Conservation (phyloP, 2,329 filamentous ascomycete species). For the Exophiala sideris region DNA sequence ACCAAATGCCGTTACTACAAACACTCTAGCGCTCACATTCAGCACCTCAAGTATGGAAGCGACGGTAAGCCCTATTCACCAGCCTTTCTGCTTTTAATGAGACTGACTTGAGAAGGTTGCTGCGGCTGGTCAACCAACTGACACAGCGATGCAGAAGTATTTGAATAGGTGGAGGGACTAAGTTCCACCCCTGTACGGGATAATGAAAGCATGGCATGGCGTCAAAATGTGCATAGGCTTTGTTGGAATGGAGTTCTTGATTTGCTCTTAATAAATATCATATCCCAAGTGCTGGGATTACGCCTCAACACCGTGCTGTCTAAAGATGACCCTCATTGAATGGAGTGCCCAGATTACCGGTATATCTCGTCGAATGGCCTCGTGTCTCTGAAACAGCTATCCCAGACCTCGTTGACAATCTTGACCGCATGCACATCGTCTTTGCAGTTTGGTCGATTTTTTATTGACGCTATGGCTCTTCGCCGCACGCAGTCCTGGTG, state of each 20-base stretch:
- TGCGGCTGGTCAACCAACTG: constrained; percentile 47
- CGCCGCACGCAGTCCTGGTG: constrained; percentile 87
- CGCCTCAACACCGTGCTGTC: constrained; percentile 24
- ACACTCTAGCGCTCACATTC: constrained; percentile 52
- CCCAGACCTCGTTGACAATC: constrained; percentile 97
- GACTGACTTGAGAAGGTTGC: constrained; percentile 45
- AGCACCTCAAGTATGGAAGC: constrained; percentile 54
- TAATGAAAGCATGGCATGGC: constrained; percentile 11
- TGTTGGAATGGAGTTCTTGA: constrained; percentile 18
- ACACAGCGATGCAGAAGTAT: constrained; percentile 56
- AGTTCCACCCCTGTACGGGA: not conserved
- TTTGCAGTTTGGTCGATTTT: constrained; percentile 73
- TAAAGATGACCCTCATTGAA: not conserved
- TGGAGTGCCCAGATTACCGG: constrained; percentile 45
- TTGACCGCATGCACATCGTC: constrained; percentile 81
- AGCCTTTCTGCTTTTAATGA: not conserved
- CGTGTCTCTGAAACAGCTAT: constrained; percentile 92
- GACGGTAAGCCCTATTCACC: constrained; percentile 47
- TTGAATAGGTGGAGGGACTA: constrained; percentile 60
- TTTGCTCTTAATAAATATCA: constrained; percentile 5
- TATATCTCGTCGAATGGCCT: constrained; percentile 97
- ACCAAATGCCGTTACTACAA: constrained; percentile 50
- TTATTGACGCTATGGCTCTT: constrained; percentile 75
- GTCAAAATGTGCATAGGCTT: not conserved
- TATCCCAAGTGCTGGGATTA: not conserved